phyloP scores from a whole-genome alignment of 2,329 filamentous ascomycete species.

The Zymoseptoria brevis region DNA sequence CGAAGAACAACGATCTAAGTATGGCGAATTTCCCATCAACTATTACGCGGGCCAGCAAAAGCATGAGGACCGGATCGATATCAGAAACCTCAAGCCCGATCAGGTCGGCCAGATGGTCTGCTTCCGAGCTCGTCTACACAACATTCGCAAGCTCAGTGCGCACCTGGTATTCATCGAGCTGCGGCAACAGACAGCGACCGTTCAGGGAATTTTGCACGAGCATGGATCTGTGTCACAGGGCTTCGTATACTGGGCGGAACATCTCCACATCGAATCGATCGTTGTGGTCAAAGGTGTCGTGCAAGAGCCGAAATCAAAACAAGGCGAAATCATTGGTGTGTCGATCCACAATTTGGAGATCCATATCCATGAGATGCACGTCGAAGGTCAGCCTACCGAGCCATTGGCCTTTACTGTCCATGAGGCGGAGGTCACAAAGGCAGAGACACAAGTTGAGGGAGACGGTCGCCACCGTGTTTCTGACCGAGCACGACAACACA shows the following conservation, averaged over 20 bases:
- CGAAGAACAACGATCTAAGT: slow-evolving; percentile 50
- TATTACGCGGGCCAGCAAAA: slow-evolving; percentile 48
- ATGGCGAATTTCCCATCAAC: slow-evolving; percentile 52
- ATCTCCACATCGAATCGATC: slow-evolving; percentile 68
- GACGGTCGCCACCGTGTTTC: slow-evolving; percentile 54
- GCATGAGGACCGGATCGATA: slow-evolving; percentile 40
- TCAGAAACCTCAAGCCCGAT: slow-evolving; percentile 46
- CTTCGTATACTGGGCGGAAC: slow-evolving; percentile 83
- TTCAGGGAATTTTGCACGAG: slow-evolving; percentile 71
- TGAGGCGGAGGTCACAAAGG: slow-evolving; percentile 56
- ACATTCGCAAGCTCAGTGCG: slow-evolving; percentile 71
- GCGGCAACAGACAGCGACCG: slow-evolving; percentile 71
- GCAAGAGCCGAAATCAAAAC: slow-evolving; percentile 58
- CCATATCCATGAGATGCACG: slow-evolving; percentile 57
- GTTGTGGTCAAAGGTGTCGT: slow-evolving; percentile 68
- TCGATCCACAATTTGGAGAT: slow-evolving; percentile 71
- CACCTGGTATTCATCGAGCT: slow-evolving; percentile 80
- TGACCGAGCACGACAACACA: slow-evolving; percentile 65
- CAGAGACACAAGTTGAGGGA: slow-evolving; percentile 50
- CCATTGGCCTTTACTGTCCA: slow-evolving; percentile 62
- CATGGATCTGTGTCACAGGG: slow-evolving; percentile 57
- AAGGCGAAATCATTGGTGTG: slow-evolving; percentile 64
- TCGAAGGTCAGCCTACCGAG: slow-evolving; percentile 53
- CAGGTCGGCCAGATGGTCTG: slow-evolving; percentile 52
- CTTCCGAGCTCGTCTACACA: slow-evolving; percentile 68